Conservation (phyloP, 306 rosid species). For the Sicyos baderoa region DNA sequence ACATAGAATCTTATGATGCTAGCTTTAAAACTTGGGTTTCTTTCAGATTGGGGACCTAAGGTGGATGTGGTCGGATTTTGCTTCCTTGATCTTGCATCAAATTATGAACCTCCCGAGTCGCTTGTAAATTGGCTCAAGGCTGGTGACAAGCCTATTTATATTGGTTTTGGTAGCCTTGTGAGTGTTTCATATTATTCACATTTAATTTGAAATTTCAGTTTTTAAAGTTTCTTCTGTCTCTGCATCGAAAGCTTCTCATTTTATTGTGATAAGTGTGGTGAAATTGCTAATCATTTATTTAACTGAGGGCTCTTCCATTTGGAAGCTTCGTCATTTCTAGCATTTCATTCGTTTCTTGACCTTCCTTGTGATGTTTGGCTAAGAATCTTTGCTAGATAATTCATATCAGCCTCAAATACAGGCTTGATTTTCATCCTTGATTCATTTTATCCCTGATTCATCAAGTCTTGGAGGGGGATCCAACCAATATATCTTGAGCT, state of each 20-base stretch:
- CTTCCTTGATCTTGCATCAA: constrained; percentile 99
- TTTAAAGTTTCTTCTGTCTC: background rate
- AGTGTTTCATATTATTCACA: constrained; percentile 27
- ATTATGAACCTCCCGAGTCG: constrained; percentile 72
- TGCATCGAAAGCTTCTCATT: constrained; percentile 4
- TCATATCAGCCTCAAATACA: background rate
- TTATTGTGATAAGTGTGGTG: background rate
- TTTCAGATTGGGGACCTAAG: constrained; percentile 96
- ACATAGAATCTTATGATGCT: constrained; percentile 10
- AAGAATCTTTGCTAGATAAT: background rate
- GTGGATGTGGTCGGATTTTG: constrained; percentile 96
- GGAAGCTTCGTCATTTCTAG: background rate
- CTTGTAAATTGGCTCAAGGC: constrained; percentile 81
- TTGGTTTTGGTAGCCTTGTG: constrained; percentile 97
- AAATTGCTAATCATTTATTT: background rate
- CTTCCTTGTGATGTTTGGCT: no score
- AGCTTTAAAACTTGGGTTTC: constrained; percentile 18
- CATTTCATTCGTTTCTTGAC: no score
- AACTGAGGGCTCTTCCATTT: background rate
- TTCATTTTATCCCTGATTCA: no score
- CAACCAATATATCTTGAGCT: background rate
- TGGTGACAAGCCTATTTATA: constrained; percentile 82
- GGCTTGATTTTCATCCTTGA: background rate
- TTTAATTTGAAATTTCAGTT: constrained; percentile 6
- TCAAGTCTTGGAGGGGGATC: background rate